These are phyloP conservation scores for Cajanus cajan DNA, from an alignment of 306 rosid genomes.

Conservation along the genomic window DNA sequence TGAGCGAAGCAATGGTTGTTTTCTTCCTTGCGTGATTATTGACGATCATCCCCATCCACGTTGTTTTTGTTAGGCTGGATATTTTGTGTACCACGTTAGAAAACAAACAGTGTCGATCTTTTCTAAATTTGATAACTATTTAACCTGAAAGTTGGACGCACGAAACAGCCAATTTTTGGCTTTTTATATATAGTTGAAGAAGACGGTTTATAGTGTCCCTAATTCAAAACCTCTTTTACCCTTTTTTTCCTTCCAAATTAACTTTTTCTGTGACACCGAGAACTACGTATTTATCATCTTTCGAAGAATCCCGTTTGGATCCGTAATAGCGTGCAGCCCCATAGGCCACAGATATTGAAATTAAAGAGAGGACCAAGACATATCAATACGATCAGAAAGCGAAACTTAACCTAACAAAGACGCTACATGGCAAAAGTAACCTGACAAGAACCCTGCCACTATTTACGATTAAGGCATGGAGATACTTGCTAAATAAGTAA, in stretches of 20 bases:
- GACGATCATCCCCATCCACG: neutral
- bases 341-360: constrained; percentile 30
- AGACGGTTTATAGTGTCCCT: constrained; percentile 1
- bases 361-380: constrained; percentile 19
- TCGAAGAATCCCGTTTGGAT: neutral
- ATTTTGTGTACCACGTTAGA: constrained; percentile 13
- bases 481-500: neutral
- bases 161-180: constrained; percentile 21
- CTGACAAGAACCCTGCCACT: neutral
- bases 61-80: constrained; percentile 3
- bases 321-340: constrained; percentile 36
- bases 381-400: constrained; percentile 36
- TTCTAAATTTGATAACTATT: constrained; percentile 2
- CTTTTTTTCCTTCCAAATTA: neutral
- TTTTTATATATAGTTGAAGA: neutral
- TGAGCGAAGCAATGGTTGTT: neutral
- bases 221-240: neutral
- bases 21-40: neutral
- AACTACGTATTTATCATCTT: neutral
- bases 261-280: neutral
- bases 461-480: neutral
- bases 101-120: neutral
- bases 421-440: neutral
- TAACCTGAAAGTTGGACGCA: neutral
- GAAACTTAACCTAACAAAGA: constrained; percentile 53